These are phyloP conservation scores for Neurospora tetraspora DNA, from an alignment of 495 filamentous ascomycete genomes.

Conservation along the genomic window DNA sequence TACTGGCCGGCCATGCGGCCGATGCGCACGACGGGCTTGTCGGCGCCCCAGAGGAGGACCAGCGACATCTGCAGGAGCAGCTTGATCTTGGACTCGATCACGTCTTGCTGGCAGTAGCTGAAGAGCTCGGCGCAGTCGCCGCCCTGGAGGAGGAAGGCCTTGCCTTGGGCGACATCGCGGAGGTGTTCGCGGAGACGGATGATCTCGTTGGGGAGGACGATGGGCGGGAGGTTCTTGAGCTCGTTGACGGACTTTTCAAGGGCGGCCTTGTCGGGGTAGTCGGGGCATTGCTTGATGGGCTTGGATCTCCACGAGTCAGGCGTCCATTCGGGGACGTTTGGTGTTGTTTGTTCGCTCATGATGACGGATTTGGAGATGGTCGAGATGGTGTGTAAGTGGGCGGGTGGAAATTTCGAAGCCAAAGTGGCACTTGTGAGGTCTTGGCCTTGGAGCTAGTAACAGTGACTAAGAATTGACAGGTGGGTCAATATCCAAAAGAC, in stretches of 20 bases:
- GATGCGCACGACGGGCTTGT: conserved; percentile 91
- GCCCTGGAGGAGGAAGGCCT: conserved; percentile 91
- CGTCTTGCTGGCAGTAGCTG: conserved; percentile 82
- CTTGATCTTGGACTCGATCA: conserved; percentile 94
- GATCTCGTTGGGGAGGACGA: conserved; percentile 86
- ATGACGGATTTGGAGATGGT: neutral
- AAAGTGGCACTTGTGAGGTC: neutral
- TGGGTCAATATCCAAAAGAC: neutral
- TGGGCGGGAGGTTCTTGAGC: conserved; percentile 68
- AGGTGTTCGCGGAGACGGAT: conserved; percentile 63
- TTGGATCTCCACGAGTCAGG: conserved; percentile 77
- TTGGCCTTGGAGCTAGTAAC: neutral
- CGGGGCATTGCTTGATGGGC: conserved; percentile 83
- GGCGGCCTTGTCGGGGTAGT: conserved; percentile 58
- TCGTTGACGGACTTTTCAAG: conserved; percentile 58
- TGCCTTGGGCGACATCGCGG: conserved; percentile 78
- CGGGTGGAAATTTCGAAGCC: neutral
- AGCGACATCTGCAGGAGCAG: conserved; percentile 92
- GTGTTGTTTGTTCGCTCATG: conserved; percentile 6
- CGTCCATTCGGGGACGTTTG: conserved; percentile 28
- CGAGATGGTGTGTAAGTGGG: neutral
- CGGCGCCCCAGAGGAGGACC: conserved; percentile 77
- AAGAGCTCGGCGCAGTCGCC: conserved; percentile 97
- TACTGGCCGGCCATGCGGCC: conserved; percentile 96
- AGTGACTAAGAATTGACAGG: neutral